phyloP scores from a whole-genome alignment of 495 filamentous ascomycete species.

The Xylaria grammica region DNA sequence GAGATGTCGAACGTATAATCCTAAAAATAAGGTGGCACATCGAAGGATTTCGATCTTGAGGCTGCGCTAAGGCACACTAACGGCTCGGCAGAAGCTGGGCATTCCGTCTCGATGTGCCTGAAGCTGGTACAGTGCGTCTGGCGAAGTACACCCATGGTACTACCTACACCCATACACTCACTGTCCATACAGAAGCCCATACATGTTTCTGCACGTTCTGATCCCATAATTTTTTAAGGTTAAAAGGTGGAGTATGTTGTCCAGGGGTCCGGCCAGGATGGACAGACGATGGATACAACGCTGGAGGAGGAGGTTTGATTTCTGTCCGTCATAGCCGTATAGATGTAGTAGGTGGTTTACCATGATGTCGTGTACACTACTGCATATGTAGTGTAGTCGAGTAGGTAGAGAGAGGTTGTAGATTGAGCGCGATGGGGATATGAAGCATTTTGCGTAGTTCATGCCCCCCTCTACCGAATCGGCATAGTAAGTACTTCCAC shows the following conservation, averaged over 20 bases:
- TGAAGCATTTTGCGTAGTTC: background rate
- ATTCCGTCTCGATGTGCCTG: background rate
- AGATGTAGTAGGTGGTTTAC: too few species aligned
- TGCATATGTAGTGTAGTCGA: too few species aligned
- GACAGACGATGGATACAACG: too few species aligned
- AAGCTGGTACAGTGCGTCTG: background rate
- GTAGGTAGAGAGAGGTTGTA: too few species aligned
- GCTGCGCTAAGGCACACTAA: background rate
- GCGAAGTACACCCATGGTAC: too few species aligned
- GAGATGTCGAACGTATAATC: background rate
- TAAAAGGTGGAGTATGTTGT: conserved; percentile 4
- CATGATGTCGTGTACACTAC: too few species aligned
- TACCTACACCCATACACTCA: too few species aligned
- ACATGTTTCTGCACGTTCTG: background rate
- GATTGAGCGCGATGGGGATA: background rate
- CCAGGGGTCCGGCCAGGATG: too few species aligned
- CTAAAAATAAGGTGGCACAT: conserved; percentile 2
- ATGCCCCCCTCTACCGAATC: background rate
- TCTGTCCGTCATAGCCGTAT: too few species aligned
- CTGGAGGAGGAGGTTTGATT: too few species aligned
- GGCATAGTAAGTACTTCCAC: too few species aligned
- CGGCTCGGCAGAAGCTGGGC: background rate
- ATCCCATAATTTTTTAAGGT: conserved; percentile 12
- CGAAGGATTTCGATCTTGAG: background rate
- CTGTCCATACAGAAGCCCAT: too few species aligned